These are phyloP conservation scores for Linnemannia schmuckeri DNA, from an alignment of 192 early-diverging fungal genomes.

Conservation along the genomic window DNA sequence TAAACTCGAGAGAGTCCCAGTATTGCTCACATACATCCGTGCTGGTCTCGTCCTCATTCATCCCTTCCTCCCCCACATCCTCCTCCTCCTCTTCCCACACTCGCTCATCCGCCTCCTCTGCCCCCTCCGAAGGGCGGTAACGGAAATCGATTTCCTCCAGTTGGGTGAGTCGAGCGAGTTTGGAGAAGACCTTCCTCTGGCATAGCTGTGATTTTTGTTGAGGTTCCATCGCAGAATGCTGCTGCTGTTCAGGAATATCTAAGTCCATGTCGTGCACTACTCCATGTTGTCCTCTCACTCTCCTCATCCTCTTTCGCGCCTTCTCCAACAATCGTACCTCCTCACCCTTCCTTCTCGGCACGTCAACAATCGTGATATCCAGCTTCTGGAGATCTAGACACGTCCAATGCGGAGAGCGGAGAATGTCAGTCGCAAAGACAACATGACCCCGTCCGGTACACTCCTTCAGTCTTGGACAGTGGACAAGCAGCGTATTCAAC, in stretches of 20 bases:
- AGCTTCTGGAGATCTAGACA: not conserved
- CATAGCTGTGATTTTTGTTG: not conserved
- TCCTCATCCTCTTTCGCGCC: not conserved
- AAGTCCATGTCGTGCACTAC: not conserved
- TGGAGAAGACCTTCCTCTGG: not conserved
- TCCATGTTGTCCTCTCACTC: not conserved
- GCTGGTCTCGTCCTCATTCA: too few relatives aligned
- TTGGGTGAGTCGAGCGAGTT: not conserved
- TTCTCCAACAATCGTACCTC: not conserved
- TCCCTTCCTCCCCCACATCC: too few relatives aligned
- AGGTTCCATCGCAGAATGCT: not conserved
- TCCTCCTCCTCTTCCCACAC: too few relatives aligned
- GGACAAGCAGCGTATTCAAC: not conserved
- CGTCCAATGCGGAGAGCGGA: not conserved
- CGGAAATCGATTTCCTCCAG: not conserved
- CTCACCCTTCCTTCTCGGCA: not conserved
- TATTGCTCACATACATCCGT: not conserved
- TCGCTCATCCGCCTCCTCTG: too few relatives aligned
- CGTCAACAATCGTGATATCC: not conserved
- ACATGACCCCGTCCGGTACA: not conserved
- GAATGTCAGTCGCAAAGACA: not conserved
- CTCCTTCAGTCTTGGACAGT: not conserved
- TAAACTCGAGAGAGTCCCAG: not conserved
- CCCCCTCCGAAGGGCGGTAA: too few relatives aligned
- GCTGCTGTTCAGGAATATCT: not conserved